Evolutionary conservation across 495 filamentous ascomycete genomes (phyloP).

Genomic region (Tricharina praecox): DNA sequence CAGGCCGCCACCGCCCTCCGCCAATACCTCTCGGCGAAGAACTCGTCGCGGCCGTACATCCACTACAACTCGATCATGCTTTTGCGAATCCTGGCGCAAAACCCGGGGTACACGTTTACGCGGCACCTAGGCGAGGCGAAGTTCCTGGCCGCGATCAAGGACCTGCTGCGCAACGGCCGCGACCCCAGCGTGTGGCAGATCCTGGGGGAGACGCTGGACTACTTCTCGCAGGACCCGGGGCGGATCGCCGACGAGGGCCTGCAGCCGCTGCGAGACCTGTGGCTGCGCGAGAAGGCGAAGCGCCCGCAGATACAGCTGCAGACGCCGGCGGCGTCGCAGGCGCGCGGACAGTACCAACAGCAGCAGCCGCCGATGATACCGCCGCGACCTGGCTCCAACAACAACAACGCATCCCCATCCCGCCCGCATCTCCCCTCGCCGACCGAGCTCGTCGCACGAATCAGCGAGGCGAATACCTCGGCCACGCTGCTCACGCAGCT

Average conservation of each 20-base stretch:
- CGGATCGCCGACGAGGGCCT: conserved; percentile 61
- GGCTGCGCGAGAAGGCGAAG: conserved; percentile 49
- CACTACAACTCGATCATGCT: conserved; percentile 75
- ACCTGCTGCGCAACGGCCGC: conserved; percentile 50
- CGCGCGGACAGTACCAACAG: neutral
- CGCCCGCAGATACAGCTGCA: neutral
- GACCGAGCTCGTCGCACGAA: conserved; percentile 61
- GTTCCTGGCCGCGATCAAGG: conserved; percentile 59
- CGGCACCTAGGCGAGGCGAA: conserved; percentile 60
- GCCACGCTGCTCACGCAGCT: conserved; percentile 83
- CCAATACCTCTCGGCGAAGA: conserved; percentile 45
- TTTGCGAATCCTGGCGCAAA: conserved; percentile 76
- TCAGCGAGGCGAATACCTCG: conserved; percentile 78
- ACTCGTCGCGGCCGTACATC: neutral
- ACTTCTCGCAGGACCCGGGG: conserved; percentile 41
- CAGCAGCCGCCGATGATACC: conserved; percentile 1
- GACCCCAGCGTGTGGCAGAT: conserved; percentile 70
- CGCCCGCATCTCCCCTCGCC: conserved; percentile 46
- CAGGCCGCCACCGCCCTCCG: conserved; percentile 61
- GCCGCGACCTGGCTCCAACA: conserved; percentile 17
- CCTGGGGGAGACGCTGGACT: conserved; percentile 65
- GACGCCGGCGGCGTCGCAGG: neutral
- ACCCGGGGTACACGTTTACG: conserved; percentile 79
- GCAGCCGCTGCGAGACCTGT: conserved; percentile 53
- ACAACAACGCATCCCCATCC: conserved; percentile 29